Evolutionary conservation across 306 rosid genomes (phyloP).

Genomic region (Castanospermum australe): DNA sequence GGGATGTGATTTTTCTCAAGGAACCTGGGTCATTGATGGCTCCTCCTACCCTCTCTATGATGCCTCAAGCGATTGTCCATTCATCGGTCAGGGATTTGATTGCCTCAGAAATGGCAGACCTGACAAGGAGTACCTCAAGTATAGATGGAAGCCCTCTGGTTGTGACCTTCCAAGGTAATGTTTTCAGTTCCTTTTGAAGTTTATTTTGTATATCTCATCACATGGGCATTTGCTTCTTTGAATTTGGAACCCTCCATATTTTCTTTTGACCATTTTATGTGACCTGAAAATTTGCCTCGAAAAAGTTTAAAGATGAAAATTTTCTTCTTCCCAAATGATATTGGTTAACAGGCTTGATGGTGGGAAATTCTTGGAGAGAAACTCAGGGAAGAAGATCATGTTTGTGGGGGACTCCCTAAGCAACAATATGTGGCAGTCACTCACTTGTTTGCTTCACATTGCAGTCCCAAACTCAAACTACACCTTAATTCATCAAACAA

Average conservation of each 20-base stretch:
- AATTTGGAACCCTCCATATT: not conserved
- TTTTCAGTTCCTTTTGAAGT: not conserved
- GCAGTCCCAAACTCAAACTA: slow-evolving; percentile 47
- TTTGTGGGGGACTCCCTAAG: slow-evolving; percentile 74
- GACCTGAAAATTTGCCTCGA: not conserved
- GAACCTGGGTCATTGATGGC: slow-evolving; percentile 43
- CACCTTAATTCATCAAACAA: slow-evolving; percentile 2
- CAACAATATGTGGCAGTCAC: slow-evolving; percentile 75
- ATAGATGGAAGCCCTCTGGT: slow-evolving; percentile 50
- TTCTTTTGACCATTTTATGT: not conserved
- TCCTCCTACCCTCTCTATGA: slow-evolving; percentile 44
- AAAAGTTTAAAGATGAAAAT: not conserved
- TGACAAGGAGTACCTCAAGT: slow-evolving; percentile 45
- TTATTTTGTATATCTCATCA: not conserved
- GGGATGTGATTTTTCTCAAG: slow-evolving; percentile 37
- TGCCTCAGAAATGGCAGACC: slow-evolving; percentile 51
- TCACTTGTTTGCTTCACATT: slow-evolving; percentile 53
- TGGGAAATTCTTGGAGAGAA: slow-evolving; percentile 46
- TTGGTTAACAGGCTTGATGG: slow-evolving; percentile 49
- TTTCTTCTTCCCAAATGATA: not conserved
- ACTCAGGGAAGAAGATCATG: slow-evolving; percentile 59
- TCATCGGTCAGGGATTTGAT: slow-evolving; percentile 51
- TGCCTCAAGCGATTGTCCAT: slow-evolving; percentile 36
- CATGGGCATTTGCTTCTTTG: not conserved
- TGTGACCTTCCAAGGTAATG: slow-evolving; percentile 60